Conservation (phyloP, 2,329 filamentous ascomycete species). For the Paecilomyces variotii region DNA sequence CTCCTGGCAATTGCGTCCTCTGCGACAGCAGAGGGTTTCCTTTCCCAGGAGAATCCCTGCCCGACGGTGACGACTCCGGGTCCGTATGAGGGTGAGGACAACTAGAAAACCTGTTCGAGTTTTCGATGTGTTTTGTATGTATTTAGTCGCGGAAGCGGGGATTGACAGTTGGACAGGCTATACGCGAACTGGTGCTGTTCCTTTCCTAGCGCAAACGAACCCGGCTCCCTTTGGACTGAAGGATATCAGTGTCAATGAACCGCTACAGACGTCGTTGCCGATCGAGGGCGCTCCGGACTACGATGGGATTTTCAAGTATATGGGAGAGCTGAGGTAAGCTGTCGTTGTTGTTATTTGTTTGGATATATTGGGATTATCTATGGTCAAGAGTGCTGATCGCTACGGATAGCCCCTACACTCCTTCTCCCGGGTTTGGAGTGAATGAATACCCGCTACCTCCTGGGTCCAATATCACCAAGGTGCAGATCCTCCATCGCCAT, state of each 20-base stretch:
- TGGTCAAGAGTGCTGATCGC: not conserved
- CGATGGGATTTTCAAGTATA: constrained; percentile 60
- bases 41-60: not conserved
- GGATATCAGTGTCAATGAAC: constrained; percentile 60
- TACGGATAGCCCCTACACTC: constrained; percentile 54
- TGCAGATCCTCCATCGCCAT: constrained; percentile 66
- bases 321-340: constrained; percentile 52
- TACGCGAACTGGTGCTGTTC: constrained; percentile 55
- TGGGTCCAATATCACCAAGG: constrained; percentile 60
- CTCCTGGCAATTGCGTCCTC: not conserved
- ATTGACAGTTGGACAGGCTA: not conserved
- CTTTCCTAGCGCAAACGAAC: constrained; percentile 65
- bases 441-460: constrained; percentile 61
- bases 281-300: constrained; percentile 53
- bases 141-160: not conserved
- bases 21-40: not conserved
- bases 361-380: not conserved
- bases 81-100: not conserved
- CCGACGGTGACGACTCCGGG: not conserved
- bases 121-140: not conserved
- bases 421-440: constrained; percentile 62
- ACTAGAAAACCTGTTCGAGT: not conserved
- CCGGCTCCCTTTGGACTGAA: constrained; percentile 54
- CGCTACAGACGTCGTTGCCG: constrained; percentile 62
- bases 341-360: not conserved